Conservation (phyloP, 805 yeast genomes). For the Tetrapisispora taiwanensis region DNA sequence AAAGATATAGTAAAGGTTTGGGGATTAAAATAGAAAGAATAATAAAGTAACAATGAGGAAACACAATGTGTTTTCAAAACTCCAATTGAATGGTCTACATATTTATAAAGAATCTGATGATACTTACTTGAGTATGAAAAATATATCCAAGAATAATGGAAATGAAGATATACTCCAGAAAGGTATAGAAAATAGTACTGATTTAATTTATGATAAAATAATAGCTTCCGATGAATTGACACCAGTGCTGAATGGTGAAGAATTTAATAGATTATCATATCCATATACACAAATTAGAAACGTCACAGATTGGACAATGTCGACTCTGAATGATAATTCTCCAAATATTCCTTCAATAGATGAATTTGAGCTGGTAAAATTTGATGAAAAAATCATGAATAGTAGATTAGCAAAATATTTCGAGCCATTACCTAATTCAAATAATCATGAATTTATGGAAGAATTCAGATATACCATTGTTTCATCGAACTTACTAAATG, state of each 20-base stretch:
- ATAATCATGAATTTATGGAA: constrained; percentile 32
- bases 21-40: too few species aligned
- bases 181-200: neutral
- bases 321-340: constrained; percentile 17
- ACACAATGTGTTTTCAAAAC: neutral
- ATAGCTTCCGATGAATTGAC: neutral
- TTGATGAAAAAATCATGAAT: neutral
- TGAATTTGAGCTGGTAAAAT: constrained; percentile 5
- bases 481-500: constrained; percentile 39
- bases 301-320: constrained; percentile 1
- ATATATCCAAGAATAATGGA: too few species aligned
- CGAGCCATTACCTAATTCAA: neutral
- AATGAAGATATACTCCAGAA: neutral
- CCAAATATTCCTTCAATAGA: constrained; percentile 20
- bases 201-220: neutral
- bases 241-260: neutral
- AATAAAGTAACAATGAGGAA: neutral
- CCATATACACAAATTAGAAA: neutral
- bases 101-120: neutral
- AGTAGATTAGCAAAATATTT: neutral
- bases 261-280: neutral
- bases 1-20: too few species aligned
- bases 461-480: constrained; percentile 42
- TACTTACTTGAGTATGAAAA: neutral
- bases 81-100: neutral